Evolutionary conservation across 208 protist species (phyloP).

Genomic region (Crithidia expoeki): DNA sequence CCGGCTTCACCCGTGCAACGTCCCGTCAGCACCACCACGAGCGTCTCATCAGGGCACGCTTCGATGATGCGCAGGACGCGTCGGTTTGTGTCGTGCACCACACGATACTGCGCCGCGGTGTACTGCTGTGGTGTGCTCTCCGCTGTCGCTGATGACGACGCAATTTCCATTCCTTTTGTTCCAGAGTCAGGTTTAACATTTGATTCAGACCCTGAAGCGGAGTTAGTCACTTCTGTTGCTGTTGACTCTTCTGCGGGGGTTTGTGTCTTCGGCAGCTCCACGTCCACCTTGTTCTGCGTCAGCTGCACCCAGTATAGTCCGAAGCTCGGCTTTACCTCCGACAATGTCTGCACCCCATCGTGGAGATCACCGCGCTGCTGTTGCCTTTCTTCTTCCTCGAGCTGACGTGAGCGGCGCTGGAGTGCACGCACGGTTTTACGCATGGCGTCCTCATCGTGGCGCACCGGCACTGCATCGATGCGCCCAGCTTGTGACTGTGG

Average conservation of each 20-base stretch:
- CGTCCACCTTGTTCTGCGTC: conserved; percentile 57
- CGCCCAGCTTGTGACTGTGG: neutral
- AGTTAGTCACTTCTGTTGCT: no score
- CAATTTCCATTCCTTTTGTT: no score
- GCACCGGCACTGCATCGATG: conserved; percentile 64
- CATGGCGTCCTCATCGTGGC: conserved; percentile 75
- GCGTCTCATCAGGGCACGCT: conserved; percentile 68
- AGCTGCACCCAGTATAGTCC: conserved; percentile 75
- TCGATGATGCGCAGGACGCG: conserved; percentile 77
- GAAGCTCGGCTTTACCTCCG: conserved; percentile 26
- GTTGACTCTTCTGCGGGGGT: no score
- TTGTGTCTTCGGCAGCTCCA: conserved; percentile 42
- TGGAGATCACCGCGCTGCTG: neutral
- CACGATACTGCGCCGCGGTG: conserved; percentile 41
- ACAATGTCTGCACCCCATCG: conserved; percentile 1
- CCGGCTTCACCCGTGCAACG: conserved; percentile 38
- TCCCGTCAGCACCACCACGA: conserved; percentile 62
- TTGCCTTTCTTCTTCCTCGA: neutral
- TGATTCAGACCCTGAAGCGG: no score
- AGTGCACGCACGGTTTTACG: conserved; percentile 73
- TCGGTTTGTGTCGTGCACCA: conserved; percentile 59
- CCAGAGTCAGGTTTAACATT: no score
- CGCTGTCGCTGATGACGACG: neutral
- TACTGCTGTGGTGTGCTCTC: conserved; percentile 1
- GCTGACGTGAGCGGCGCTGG: conserved; percentile 30